A percentile compares a stretch with the other conserved stretches of the same genome.
These are phyloP conservation scores for Teunomyces atbi DNA, from an alignment of 805 yeast genomes.

Conservation along the genomic window DNA sequence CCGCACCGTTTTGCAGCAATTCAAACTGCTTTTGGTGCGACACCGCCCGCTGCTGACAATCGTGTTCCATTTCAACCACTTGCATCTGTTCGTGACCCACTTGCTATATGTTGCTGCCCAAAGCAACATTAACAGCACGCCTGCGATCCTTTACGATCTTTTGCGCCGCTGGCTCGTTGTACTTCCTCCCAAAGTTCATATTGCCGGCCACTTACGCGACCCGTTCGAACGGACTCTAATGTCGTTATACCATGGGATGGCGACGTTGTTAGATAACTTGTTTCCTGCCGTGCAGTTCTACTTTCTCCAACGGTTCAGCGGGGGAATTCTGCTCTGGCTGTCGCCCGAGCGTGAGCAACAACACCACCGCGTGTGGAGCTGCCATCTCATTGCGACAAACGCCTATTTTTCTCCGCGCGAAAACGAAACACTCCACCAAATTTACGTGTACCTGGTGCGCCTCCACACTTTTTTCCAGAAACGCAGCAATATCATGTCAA, in stretches of 20 bases:
- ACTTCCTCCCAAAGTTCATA: slow-evolving; percentile 17
- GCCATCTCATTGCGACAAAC: not conserved
- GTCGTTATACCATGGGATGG: slow-evolving; percentile 14
- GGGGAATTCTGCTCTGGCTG: slow-evolving; percentile 13
- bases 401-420: not conserved
- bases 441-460: slow-evolving; percentile 18
- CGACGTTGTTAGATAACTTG: slow-evolving; percentile 17
- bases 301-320: slow-evolving; percentile 23
- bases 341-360: not conserved
- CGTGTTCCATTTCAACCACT: slow-evolving; percentile 12
- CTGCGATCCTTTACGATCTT: slow-evolving; percentile 13
- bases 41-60: not conserved
- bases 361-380: not conserved
- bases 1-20: slow-evolving; percentile 5
- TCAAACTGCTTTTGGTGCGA: not conserved
- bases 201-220: slow-evolving; percentile 9
- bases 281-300: slow-evolving; percentile 21
- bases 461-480: slow-evolving; percentile 19
- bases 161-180: slow-evolving; percentile 22
- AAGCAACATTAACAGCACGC: slow-evolving; percentile 7
- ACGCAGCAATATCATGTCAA: slow-evolving; percentile 16
- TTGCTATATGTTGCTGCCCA: not conserved
- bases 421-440: not conserved
- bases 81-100: slow-evolving; percentile 8
- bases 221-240: slow-evolving; percentile 13